Evolutionary conservation across 1,284 basidiomycete species (phyloP).

Genomic region (Lentinula novae-zelandiae): DNA sequence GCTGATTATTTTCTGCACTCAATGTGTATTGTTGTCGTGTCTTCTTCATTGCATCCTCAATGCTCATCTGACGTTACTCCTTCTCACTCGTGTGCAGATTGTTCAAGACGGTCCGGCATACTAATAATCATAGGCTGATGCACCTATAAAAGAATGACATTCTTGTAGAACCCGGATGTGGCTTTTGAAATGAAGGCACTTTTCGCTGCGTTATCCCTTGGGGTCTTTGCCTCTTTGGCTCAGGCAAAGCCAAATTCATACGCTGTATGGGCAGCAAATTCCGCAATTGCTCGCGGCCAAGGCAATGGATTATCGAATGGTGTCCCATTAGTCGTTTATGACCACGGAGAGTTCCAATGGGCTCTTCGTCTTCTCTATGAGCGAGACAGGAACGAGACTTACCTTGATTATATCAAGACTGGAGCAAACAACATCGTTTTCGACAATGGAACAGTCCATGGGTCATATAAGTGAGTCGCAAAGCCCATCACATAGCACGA

Average conservation of each 20-base stretch:
- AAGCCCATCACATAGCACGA: not conserved
- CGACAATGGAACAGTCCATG: constrained; percentile 33
- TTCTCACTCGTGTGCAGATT: not conserved
- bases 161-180: not conserved
- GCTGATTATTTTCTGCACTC: too few species aligned
- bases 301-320: constrained; percentile 37
- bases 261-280: constrained; percentile 42
- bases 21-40: too few species aligned
- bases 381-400: constrained; percentile 34
- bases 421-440: constrained; percentile 36
- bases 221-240: not conserved
- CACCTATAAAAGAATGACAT: not conserved
- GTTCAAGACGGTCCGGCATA: not conserved
- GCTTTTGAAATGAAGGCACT: not conserved
- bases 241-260: constrained; percentile 31
- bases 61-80: not conserved
- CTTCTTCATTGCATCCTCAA: not conserved
- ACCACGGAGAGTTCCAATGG: constrained; percentile 41
- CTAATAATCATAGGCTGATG: not conserved
- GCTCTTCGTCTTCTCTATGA: constrained; percentile 35
- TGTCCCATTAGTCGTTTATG: constrained; percentile 34
- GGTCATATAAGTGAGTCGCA: constrained; percentile 31
- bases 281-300: constrained; percentile 37
- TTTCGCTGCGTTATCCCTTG: not conserved
- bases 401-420: constrained; percentile 36